These are phyloP conservation scores for Colletotrichum truncatum DNA, from an alignment of 2,329 filamentous ascomycete species.

Conservation along the genomic window DNA sequence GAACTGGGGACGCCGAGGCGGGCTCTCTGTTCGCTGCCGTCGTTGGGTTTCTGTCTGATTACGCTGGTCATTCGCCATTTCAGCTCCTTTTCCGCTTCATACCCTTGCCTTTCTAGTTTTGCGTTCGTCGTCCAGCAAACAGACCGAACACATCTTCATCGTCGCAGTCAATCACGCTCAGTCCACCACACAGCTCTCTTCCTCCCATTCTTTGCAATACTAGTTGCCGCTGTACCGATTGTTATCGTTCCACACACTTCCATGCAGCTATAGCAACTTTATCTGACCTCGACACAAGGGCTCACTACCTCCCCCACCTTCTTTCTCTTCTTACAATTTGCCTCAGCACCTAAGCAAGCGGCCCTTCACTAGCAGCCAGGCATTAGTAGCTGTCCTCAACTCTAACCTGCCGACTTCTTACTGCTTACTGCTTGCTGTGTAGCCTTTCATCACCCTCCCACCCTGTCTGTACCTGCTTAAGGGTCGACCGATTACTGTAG, in stretches of 20 bases:
- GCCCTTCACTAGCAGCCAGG: background rate
- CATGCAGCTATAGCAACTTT: constrained; percentile 19
- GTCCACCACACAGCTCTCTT: background rate
- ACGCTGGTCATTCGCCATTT: background rate
- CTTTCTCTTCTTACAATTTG: too few species aligned
- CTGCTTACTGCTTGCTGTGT: too few species aligned
- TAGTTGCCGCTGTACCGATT: background rate
- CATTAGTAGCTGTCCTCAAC: background rate
- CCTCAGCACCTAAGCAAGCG: background rate
- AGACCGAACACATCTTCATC: too few species aligned
- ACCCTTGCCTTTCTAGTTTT: background rate
- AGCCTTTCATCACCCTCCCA: too few species aligned
- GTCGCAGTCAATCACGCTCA: background rate
- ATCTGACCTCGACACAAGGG: constrained; percentile 25
- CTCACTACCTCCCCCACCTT: too few species aligned
- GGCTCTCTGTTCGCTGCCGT: constrained; percentile 13
- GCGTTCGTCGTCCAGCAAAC: background rate
- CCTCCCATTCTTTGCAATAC: background rate
- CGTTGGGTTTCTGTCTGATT: background rate
- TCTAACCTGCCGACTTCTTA: too few species aligned
- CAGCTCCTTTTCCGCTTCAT: background rate
- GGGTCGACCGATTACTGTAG: background rate
- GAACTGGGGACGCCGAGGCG: background rate
- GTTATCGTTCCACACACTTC: constrained; percentile 17
- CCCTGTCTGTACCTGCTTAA: background rate